Percentiles rank a stretch among this genome's conserved stretches.
Evolutionary conservation across 768 basidiomycete species (phyloP).

Genomic region (Pleurotus sapidus): DNA sequence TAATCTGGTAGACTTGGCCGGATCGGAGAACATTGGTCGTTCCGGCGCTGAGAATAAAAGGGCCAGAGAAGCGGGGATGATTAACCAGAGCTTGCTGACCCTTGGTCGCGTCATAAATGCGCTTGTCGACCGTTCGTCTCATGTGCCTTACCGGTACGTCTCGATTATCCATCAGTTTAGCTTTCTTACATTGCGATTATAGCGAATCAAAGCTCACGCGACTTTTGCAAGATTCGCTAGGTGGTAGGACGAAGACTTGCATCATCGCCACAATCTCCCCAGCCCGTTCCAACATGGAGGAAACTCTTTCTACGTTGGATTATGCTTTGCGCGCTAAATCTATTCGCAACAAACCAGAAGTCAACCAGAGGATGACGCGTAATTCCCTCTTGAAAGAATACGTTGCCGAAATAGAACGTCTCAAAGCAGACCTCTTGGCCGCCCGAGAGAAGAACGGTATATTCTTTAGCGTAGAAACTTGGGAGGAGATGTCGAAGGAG

Average conservation of each 20-base stretch:
- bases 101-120: slow-evolving; percentile 96
- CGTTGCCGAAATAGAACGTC: slow-evolving; percentile 86
- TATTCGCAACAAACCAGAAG: slow-evolving; percentile 92
- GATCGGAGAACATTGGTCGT: slow-evolving; percentile 95
- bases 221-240: slow-evolving; percentile 97
- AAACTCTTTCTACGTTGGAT: slow-evolving; percentile 95
- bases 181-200: not conserved
- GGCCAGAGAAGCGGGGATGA: slow-evolving; percentile 97
- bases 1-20: slow-evolving; percentile 95
- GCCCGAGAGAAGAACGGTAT: slow-evolving; percentile 96
- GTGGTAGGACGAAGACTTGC: slow-evolving; percentile 95
- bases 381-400: slow-evolving; percentile 93
- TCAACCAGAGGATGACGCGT: slow-evolving; percentile 93
- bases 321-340: slow-evolving; percentile 95
- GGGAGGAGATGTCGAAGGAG: slow-evolving; percentile 78
- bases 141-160: slow-evolving; percentile 89
- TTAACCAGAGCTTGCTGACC: slow-evolving; percentile 96
- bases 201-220: slow-evolving; percentile 98
- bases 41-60: slow-evolving; percentile 94
- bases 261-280: slow-evolving; percentile 97
- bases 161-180: not conserved
- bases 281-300: slow-evolving; percentile 90
- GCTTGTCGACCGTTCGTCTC: slow-evolving; percentile 86
- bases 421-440: slow-evolving; percentile 87
- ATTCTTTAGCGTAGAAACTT: slow-evolving; percentile 88